phyloP scores from a whole-genome alignment of 805 yeast genomes.

The Candida chauliodis region DNA sequence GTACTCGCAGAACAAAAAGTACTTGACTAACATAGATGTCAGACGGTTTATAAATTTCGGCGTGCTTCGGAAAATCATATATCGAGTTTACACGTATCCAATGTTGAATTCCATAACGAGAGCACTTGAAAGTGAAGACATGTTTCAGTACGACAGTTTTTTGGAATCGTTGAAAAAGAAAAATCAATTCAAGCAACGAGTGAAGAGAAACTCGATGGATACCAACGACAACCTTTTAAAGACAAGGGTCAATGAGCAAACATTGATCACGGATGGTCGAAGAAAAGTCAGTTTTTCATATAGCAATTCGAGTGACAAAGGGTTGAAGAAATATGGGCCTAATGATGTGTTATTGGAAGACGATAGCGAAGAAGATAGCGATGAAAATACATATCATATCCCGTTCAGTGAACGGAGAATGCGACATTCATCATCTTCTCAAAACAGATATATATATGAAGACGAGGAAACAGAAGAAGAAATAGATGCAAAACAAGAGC shows the following conservation, averaged over 20 bases:
- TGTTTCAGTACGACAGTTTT: constrained; percentile 8
- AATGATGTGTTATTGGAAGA: constrained; percentile 12
- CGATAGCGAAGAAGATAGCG: constrained; percentile 13
- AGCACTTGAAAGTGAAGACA: constrained; percentile 28
- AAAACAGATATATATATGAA: constrained; percentile 1
- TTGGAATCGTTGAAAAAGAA: constrained; percentile 3
- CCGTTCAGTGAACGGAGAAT: constrained; percentile 4
- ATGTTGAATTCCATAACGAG: constrained; percentile 42
- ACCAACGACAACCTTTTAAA: constrained; percentile 14
- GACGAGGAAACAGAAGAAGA: constrained; percentile 6
- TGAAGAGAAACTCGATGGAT: neutral
- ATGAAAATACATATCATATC: constrained; percentile 6
- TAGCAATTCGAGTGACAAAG: constrained; percentile 6
- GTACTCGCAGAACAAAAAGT: constrained; percentile 64
- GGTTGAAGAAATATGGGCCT: constrained; percentile 2
- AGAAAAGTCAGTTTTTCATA: constrained; percentile 35
- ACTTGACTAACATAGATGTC: constrained; percentile 66
- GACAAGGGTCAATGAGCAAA: constrained; percentile 19
- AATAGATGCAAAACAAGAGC: constrained; percentile 14
- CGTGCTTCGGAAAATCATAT: constrained; percentile 72
- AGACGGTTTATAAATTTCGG: constrained; percentile 88
- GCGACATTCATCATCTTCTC: constrained; percentile 4
- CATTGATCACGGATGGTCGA: constrained; percentile 16
- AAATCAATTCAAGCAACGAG: constrained; percentile 3
- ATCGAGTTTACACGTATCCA: constrained; percentile 78